phyloP scores from a whole-genome alignment of 139 green algal species.

The Picochlorum costavermella region DNA sequence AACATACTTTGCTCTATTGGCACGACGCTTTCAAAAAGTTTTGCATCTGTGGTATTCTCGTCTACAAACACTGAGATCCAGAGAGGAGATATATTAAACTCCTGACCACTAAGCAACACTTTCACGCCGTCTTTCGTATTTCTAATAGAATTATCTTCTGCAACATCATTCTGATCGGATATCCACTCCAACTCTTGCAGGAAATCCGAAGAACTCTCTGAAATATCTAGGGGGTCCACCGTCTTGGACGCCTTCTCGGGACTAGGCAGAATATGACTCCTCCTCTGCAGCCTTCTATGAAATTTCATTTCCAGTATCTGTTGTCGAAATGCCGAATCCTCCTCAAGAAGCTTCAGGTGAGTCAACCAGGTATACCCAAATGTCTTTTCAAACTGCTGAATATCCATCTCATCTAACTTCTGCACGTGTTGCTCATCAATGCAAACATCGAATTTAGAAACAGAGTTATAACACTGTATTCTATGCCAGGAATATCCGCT shows the following conservation, averaged over 20 bases:
- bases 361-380: conserved; percentile 19
- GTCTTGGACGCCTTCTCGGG: too few relatives aligned
- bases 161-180: too few relatives aligned
- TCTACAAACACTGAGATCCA: conserved; percentile 36
- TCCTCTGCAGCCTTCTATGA: conserved; percentile 11
- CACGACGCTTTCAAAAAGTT: conserved; percentile 35
- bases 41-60: conserved; percentile 10
- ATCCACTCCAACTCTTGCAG: too few relatives aligned
- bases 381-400: background rate
- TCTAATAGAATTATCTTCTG: too few relatives aligned
- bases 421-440: background rate
- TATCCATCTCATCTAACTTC: background rate
- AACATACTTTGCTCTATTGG: conserved; percentile 25
- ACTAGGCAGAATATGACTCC: too few relatives aligned
- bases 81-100: conserved; percentile 29
- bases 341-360: conserved; percentile 24
- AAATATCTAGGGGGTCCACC: too few relatives aligned
- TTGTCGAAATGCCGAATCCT: background rate
- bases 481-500: too few relatives aligned
- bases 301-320: conserved; percentile 1
- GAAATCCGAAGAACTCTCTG: too few relatives aligned
- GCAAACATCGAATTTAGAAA: too few relatives aligned
- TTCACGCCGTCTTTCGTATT: conserved; percentile 6
- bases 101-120: conserved; percentile 11
- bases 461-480: too few relatives aligned